phyloP scores from a whole-genome alignment of 331 rosid genomes.

The Stylosanthes scabra region DNA sequence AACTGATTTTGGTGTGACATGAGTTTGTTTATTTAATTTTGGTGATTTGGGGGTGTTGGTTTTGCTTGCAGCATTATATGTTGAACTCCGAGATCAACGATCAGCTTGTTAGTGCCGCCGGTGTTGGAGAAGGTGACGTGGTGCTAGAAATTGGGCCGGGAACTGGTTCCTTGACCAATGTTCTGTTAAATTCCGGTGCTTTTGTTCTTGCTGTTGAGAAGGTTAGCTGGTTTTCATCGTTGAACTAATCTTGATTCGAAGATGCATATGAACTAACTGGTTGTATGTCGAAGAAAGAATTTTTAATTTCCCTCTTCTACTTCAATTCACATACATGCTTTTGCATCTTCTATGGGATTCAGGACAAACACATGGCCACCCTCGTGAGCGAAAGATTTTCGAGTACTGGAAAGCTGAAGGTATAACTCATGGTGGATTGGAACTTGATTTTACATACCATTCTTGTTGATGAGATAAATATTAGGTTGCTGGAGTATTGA shows the following conservation, averaged over 20 bases:
- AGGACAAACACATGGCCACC: conserved; percentile 94
- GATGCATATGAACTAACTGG: not conserved
- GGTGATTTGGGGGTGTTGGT: conserved; percentile 19
- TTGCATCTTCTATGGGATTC: conserved; percentile 31
- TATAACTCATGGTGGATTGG: conserved; percentile 39
- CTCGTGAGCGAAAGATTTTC: conserved; percentile 82
- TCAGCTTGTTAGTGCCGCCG: conserved; percentile 70
- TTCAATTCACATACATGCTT: conserved; percentile 29
- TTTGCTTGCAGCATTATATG: conserved; percentile 84
- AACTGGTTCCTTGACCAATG: conserved; percentile 87
- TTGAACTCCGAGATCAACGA: conserved; percentile 77
- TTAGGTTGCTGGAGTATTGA: conserved; percentile 11
- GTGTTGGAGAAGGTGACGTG: conserved; percentile 71
- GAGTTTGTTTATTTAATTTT: conserved; percentile 4
- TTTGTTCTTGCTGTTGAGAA: conserved; percentile 86
- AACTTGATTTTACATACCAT: conserved; percentile 28
- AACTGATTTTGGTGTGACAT: conserved; percentile 14
- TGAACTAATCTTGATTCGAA: conserved; percentile 6
- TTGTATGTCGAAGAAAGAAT: not conserved
- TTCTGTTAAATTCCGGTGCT: conserved; percentile 76
- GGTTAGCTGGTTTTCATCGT: conserved; percentile 52
- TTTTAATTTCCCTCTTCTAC: conserved; percentile 22
- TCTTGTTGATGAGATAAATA: conserved; percentile 16
- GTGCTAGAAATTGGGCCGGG: conserved; percentile 97
- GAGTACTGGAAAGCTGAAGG: conserved; percentile 68